These are phyloP conservation scores for Xerocomus spinulosus DNA, from an alignment of 768 basidiomycete genomes.

Conservation along the genomic window DNA sequence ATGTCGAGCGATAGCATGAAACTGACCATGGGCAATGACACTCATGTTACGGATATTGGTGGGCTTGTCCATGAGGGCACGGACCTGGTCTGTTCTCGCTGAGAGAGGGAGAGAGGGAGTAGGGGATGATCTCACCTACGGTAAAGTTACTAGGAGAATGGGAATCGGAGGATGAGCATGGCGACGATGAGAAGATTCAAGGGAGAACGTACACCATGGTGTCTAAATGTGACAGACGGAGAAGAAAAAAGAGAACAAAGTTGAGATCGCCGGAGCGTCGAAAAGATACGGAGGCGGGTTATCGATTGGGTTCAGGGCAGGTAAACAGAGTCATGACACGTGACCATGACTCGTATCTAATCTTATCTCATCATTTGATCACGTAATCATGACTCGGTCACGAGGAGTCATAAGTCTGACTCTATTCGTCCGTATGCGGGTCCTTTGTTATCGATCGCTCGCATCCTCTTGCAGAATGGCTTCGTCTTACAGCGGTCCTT, in stretches of 20 bases:
- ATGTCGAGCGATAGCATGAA: conserved; percentile 7
- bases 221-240: conserved; percentile 43
- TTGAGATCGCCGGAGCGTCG: neutral
- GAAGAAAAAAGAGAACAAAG: conserved; percentile 21
- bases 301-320: conserved; percentile 49
- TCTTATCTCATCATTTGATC: conserved; percentile 18
- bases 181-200: neutral
- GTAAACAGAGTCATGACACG: conserved; percentile 12
- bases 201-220: conserved; percentile 73
- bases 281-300: conserved; percentile 22
- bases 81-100: conserved; percentile 66
- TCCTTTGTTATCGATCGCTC: conserved; percentile 22
- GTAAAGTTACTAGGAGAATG: conserved; percentile 74
- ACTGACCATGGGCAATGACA: conserved; percentile 86
- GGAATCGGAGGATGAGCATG: conserved; percentile 29
- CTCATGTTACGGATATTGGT: conserved; percentile 96
- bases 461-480: conserved; percentile 20
- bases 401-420: no score
- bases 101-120: neutral
- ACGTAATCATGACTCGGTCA: no score
- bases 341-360: conserved; percentile 14
- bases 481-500: conserved; percentile 39
- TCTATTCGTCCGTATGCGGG: no score
- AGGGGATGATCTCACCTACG: conserved; percentile 53
- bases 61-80: conserved; percentile 81